Percentiles rank a stretch among this genome's conserved stretches.
Conservation (phyloP, 2,329 filamentous ascomycete genomes). For the Fusarium keratoplasticum region DNA sequence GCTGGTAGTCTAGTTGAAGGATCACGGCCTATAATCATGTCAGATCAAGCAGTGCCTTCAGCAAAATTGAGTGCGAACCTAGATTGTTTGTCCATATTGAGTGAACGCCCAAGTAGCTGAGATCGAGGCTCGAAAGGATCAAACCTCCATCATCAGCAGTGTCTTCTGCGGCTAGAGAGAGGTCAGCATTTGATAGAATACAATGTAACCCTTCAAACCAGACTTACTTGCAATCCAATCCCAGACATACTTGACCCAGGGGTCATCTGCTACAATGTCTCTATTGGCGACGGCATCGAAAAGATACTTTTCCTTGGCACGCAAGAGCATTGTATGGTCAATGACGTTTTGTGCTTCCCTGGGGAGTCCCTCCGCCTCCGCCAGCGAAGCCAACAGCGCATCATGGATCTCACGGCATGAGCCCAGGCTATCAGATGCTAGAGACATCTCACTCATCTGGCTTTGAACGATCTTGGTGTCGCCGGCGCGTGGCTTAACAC, state of each 20-base stretch:
- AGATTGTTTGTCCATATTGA: constrained; percentile 79
- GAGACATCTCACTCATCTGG: constrained; percentile 51
- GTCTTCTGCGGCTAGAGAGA: constrained; percentile 66
- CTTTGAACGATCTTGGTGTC: constrained; percentile 46
- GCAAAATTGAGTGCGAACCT: constrained; percentile 57
- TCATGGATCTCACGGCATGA: constrained; percentile 71
- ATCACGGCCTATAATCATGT: constrained; percentile 57
- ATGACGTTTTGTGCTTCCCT: constrained; percentile 63
- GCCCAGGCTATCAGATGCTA: constrained; percentile 53
- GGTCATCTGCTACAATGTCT: constrained; percentile 75
- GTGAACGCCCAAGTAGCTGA: constrained; percentile 80
- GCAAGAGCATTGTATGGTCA: constrained; percentile 69
- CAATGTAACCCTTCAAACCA: neutral
- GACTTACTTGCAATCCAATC: constrained; percentile 74
- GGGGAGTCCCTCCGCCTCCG: constrained; percentile 60
- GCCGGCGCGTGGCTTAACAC: constrained; percentile 39
- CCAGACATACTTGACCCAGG: constrained; percentile 84
- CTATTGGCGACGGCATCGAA: constrained; percentile 75
- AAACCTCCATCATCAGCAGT: constrained; percentile 77
- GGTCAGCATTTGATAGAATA: constrained; percentile 26
- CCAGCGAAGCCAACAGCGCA: constrained; percentile 59
- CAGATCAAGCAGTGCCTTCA: neutral
- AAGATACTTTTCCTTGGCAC: constrained; percentile 71
- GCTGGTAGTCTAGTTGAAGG: constrained; percentile 61
- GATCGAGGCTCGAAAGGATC: constrained; percentile 74